Percentiles rank a stretch among this genome's conserved stretches.
These are phyloP conservation scores for Cucurbita ficifolia DNA, from an alignment of 306 rosid species.

Conservation along the genomic window DNA sequence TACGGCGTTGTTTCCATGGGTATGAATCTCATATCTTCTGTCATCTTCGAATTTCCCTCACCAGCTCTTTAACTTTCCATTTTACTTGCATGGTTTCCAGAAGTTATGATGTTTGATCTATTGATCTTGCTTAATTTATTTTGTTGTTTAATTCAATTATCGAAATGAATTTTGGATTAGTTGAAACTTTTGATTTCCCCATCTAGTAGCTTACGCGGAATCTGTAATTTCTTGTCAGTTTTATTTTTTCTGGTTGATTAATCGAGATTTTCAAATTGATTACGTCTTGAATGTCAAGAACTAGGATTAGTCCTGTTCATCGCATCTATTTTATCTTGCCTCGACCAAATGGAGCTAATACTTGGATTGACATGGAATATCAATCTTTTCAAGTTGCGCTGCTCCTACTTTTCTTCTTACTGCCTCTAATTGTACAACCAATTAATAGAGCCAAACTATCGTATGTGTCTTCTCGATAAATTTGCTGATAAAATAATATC, in stretches of 20 bases:
- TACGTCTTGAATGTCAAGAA: not conserved
- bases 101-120: not conserved
- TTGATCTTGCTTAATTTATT: not conserved
- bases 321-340: not conserved
- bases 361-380: not conserved
- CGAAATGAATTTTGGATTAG: not conserved
- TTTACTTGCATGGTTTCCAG: not conserved
- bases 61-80: not conserved
- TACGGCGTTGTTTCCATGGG: not conserved
- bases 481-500: not conserved
- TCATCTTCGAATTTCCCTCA: not conserved
- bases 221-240: not conserved
- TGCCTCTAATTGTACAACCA: not conserved
- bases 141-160: not conserved
- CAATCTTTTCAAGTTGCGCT: not conserved
- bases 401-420: not conserved
- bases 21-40: not conserved
- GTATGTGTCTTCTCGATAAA: not conserved
- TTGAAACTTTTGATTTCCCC: not conserved
- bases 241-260: not conserved
- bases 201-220: not conserved
- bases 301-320: not conserved
- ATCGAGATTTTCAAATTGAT: not conserved
- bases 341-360: not conserved
- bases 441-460: not conserved